phyloP scores from a whole-genome alignment of 139 green algal species.

The Chlorella sorokiniana region DNA sequence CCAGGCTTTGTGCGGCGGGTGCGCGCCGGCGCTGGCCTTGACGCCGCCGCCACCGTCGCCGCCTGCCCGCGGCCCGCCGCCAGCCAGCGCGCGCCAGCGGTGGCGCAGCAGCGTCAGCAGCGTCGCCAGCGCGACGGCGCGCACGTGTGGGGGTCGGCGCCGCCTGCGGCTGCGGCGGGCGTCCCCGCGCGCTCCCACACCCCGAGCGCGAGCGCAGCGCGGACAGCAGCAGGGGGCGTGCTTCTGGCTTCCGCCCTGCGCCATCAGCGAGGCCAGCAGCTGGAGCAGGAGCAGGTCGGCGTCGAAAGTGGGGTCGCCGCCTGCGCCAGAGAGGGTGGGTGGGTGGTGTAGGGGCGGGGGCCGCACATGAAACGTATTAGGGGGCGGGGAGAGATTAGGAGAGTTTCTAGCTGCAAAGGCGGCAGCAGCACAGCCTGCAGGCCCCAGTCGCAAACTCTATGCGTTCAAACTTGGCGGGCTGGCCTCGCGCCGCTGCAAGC shows the following conservation, averaged over 20 bases:
- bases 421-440: neutral
- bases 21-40: neutral
- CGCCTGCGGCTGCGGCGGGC: neutral
- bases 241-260: slow-evolving; percentile 15
- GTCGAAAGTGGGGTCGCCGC: slow-evolving; percentile 25
- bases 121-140: neutral
- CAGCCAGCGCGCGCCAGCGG: slow-evolving; percentile 24
- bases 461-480: too few species aligned
- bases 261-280: slow-evolving; percentile 5
- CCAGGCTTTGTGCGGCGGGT: neutral
- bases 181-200: slow-evolving; percentile 2
- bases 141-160: slow-evolving; percentile 23
- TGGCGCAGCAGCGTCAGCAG: slow-evolving; percentile 34
- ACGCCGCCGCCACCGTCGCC: neutral
- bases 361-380: neutral
- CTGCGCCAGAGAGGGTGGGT: neutral
- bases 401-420: too few species aligned
- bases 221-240: slow-evolving; percentile 25
- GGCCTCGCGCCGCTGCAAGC: too few species aligned
- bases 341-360: neutral
- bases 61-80: neutral
- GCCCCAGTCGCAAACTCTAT: too few species aligned
- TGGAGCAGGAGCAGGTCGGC: slow-evolving; percentile 8
- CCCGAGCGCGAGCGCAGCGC: neutral
- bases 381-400: neutral